A percentile compares a stretch with the other conserved stretches of the same genome.
These are phyloP conservation scores for Linnemannia hyalina DNA, from an alignment of 192 early-diverging fungal species.

Conservation along the genomic window DNA sequence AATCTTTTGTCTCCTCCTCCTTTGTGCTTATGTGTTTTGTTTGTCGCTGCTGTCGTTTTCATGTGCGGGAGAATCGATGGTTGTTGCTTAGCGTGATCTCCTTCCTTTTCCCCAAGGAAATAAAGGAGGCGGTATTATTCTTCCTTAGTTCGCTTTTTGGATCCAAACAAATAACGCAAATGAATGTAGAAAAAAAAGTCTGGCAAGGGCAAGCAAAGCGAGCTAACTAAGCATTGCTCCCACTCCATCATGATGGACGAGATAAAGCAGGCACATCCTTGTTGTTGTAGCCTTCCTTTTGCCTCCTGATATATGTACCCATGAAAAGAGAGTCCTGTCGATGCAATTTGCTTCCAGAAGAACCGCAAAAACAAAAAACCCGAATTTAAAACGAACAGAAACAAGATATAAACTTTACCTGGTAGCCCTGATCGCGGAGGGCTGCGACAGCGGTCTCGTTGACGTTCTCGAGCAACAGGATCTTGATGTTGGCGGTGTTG, in stretches of 20 bases:
- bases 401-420: constrained; percentile 61
- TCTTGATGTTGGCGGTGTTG: constrained; percentile 89
- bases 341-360: too few species aligned
- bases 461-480: constrained; percentile 93
- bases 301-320: neutral
- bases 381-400: neutral
- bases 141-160: neutral
- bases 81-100: neutral
- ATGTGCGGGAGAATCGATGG: neutral
- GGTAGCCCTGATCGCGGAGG: constrained; percentile 90
- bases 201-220: neutral
- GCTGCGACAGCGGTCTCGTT: constrained; percentile 83
- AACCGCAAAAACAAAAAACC: neutral
- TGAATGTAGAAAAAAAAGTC: too few species aligned
- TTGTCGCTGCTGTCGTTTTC: neutral
- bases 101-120: neutral
- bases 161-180: neutral
- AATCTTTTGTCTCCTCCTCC: neutral
- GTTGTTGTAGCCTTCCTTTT: neutral
- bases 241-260: neutral
- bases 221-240: neutral
- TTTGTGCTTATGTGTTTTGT: neutral
- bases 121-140: constrained; percentile 4
- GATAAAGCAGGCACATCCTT: neutral
- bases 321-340: neutral